phyloP scores from a whole-genome alignment of 1,284 basidiomycete species.

The Trichosporon sp. region DNA sequence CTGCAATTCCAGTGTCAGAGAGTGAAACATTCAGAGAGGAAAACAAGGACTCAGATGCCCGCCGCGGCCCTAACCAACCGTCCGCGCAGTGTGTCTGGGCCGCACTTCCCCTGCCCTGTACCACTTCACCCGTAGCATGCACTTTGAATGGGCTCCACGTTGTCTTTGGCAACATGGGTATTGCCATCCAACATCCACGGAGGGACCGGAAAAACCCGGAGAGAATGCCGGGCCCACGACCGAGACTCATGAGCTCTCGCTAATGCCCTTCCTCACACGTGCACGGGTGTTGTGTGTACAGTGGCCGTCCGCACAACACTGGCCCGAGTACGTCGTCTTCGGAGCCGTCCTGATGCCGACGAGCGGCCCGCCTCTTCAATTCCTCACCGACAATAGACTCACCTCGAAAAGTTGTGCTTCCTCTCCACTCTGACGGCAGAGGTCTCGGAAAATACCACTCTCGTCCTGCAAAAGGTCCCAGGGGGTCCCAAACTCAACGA shows the following conservation, averaged over 20 bases:
- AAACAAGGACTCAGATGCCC: not conserved
- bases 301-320: too few species aligned
- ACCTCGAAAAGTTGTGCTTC: constrained; percentile 51
- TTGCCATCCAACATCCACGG: not conserved
- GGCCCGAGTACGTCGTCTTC: not conserved
- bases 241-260: too few species aligned
- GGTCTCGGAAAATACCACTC: constrained; percentile 52
- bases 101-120: not conserved
- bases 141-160: not conserved
- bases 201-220: too few species aligned
- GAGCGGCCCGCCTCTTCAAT: not conserved
- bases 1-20: constrained; percentile 7
- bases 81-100: not conserved
- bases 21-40: not conserved
- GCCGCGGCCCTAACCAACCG: not conserved
- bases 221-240: too few species aligned
- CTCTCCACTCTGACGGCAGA: constrained; percentile 58
- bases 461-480: constrained; percentile 56
- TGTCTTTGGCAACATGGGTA: too few species aligned
- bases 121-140: not conserved
- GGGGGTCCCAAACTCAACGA: constrained; percentile 60
- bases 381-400: constrained; percentile 23
- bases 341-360: not conserved
- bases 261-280: not conserved
- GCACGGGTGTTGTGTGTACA: too few species aligned